phyloP scores from a whole-genome alignment of 106 monocot species.

The Allium cepa region DNA sequence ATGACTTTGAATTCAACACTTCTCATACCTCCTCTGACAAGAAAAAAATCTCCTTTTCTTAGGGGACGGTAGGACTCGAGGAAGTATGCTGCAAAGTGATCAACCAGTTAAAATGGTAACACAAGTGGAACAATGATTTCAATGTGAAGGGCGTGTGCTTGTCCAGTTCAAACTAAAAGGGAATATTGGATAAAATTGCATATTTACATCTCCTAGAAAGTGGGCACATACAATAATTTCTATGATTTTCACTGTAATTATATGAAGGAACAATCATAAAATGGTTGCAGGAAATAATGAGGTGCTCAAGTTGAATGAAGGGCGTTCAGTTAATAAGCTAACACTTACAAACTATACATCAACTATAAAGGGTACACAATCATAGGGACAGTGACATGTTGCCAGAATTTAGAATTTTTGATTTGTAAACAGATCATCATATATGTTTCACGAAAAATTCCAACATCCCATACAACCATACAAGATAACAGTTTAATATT shows the following conservation, averaged over 20 bases:
- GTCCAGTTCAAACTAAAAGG: neutral
- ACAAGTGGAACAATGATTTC: neutral
- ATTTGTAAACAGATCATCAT: too few species aligned
- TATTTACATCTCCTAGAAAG: neutral
- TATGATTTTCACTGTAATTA: neutral
- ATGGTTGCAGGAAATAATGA: too few species aligned
- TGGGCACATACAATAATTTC: neutral
- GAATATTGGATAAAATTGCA: neutral
- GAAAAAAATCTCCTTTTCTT: slow-evolving; percentile 55
- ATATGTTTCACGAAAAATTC: too few species aligned
- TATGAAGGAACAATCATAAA: neutral
- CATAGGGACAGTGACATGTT: too few species aligned
- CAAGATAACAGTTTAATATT: too few species aligned
- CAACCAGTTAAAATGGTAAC: neutral
- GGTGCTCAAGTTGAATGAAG: too few species aligned
- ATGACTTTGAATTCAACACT: slow-evolving; percentile 65
- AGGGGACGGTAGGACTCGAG: slow-evolving; percentile 54
- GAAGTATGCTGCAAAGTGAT: slow-evolving; percentile 41
- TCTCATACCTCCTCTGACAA: slow-evolving; percentile 57
- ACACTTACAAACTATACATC: too few species aligned
- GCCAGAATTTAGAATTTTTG: too few species aligned
- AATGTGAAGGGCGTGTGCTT: neutral
- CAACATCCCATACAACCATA: too few species aligned
- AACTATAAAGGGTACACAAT: too few species aligned
- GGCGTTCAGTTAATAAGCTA: too few species aligned